Evolutionary conservation across 352 stramenopile species (phyloP), one percentile per base, ranked within the genome.

Genomic region (Globisporangium polare): DNA sequence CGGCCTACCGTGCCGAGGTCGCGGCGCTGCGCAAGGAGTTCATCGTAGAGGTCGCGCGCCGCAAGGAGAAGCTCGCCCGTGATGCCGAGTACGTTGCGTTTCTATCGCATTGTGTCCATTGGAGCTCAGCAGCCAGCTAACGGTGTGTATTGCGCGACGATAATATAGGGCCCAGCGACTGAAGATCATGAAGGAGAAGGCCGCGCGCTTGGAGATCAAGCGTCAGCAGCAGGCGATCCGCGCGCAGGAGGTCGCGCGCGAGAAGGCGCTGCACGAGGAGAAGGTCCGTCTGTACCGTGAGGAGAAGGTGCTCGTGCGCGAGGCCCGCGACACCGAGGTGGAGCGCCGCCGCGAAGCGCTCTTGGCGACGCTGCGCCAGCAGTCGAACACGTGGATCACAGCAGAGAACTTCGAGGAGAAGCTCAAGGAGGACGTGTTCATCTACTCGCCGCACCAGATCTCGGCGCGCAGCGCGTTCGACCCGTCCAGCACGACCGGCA

Each of bases 171-270:
- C 84, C 18, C 81, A 95, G 65, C 82, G 83, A 46, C 65, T 81
- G 66, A 90, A 83, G 65, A 91, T 95, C 58, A 88, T 92, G 78
- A 93, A 93, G 72, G 83, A 85, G 56, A 95, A 95, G 77, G 83
- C 86, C 10, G 82, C 83, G 51, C 82, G 86, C 67, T 78, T 95
- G 75, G 83, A 90, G 64, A 88, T 92, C 66, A 95, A 95, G 77
- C 83, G 82, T 26, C 83, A 95, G 72, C 80, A 93, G 69, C 83
- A 95, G 72, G 83, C 74, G 24, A 88, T 93, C 50, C 83, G 86
- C 46, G 86, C 86, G 43, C 78, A 85, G 68, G 86, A 95, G 62
- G 83, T 95, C 7, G 83, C 78, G 60, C 77, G 74, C 31, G 86
- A 95, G 73, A 92, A 92, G 69, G 77, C 75, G 42, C 69, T 81